phyloP scores from a whole-genome alignment of 2,329 filamentous ascomycete species.

The Trichoderma atrobrunneum region DNA sequence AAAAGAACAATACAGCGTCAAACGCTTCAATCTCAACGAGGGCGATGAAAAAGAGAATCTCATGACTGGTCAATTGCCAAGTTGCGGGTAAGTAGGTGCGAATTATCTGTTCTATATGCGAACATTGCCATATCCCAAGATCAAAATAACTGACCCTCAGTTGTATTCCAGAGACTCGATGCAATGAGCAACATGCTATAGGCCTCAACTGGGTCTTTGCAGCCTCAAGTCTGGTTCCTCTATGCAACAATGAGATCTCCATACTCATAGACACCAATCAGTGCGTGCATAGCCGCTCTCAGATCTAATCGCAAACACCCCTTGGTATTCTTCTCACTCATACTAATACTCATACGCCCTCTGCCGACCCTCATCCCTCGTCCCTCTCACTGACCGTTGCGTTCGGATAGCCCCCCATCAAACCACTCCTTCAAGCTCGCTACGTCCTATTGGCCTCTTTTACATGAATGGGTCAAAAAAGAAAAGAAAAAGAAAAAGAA shows the following conservation, averaged over 20 bases:
- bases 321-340: constrained; percentile 7
- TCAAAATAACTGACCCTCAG: background rate
- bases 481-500: background rate
- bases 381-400: background rate
- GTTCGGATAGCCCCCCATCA: background rate
- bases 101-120: background rate
- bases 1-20: background rate
- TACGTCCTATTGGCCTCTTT: background rate
- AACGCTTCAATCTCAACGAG: background rate
- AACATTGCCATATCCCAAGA: background rate
- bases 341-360: background rate
- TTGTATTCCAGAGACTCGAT: background rate
- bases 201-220: background rate
- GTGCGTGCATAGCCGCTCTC: constrained; percentile 6
- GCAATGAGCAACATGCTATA: background rate
- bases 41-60: background rate
- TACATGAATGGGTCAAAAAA: background rate
- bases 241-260: background rate
- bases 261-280: background rate
- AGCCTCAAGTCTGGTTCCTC: background rate
- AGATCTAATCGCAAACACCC: background rate
- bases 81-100: background rate
- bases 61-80: background rate
- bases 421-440: background rate
- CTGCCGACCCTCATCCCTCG: background rate